A percentile compares a stretch with the other conserved stretches of the same genome.
Conservation (phyloP, 2,329 filamentous ascomycete species). For the Sclerotinia trifoliorum region DNA sequence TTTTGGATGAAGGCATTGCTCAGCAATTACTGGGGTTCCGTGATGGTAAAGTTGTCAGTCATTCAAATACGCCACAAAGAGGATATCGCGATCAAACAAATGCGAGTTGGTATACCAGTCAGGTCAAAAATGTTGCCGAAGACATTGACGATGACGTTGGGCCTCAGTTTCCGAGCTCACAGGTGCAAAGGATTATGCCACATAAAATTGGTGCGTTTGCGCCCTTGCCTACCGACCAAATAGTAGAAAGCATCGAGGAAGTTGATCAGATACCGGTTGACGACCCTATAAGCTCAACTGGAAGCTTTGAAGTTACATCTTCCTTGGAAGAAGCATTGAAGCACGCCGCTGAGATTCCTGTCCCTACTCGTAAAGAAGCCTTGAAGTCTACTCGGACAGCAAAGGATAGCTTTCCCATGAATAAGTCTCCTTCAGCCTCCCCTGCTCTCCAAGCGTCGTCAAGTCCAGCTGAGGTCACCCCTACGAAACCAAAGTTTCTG, state of each 20-base stretch:
- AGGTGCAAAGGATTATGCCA: conserved; percentile 20
- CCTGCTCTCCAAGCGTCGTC: background rate
- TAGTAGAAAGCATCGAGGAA: conserved; percentile 18
- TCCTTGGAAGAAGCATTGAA: conserved; percentile 40
- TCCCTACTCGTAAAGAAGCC: conserved; percentile 9
- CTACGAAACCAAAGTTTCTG: background rate
- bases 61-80: conserved; percentile 57
- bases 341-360: conserved; percentile 22
- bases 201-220: conserved; percentile 25
- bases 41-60: conserved; percentile 64
- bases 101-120: conserved; percentile 76
- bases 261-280: conserved; percentile 8
- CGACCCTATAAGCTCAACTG: conserved; percentile 28
- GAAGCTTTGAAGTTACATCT: conserved; percentile 38
- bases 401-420: conserved; percentile 12
- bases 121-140: conserved; percentile 53
- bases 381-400: background rate
- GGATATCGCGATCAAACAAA: conserved; percentile 81
- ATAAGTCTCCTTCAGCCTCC: background rate
- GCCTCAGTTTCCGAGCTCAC: conserved; percentile 35
- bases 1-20: conserved; percentile 78
- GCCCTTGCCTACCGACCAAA: conserved; percentile 16
- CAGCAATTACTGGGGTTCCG: conserved; percentile 72
- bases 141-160: conserved; percentile 47
- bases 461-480: background rate